Evolutionary conservation across 495 filamentous ascomycete species (phyloP).

Genomic region (Daldinia bambusicola): DNA sequence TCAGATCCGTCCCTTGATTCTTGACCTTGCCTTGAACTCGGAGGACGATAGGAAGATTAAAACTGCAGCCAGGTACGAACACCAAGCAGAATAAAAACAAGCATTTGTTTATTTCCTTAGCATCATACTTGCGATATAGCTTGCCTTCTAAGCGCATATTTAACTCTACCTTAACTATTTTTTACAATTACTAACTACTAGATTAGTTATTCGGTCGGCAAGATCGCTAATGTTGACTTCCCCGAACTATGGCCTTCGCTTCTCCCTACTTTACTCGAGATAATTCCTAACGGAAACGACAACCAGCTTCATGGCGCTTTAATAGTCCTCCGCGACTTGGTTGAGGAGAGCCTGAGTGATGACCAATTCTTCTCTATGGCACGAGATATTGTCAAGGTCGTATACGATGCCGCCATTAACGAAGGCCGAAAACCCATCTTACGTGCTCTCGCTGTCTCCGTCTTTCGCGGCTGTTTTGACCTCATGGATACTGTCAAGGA

Average conservation of each 20-base stretch:
- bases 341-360: slow-evolving; percentile 91
- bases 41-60: slow-evolving; percentile 87
- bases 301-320: slow-evolving; percentile 87
- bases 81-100: background rate
- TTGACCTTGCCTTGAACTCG: slow-evolving; percentile 78
- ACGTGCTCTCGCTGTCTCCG: slow-evolving; percentile 83
- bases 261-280: slow-evolving; percentile 78
- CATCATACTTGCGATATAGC: background rate
- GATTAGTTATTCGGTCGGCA: slow-evolving; percentile 84
- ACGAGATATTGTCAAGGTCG: slow-evolving; percentile 79
- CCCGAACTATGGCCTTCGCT: slow-evolving; percentile 92
- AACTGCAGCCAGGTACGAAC: slow-evolving; percentile 71
- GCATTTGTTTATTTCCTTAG: background rate
- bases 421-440: slow-evolving; percentile 75
- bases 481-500: slow-evolving; percentile 96
- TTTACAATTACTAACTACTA: slow-evolving; percentile 22
- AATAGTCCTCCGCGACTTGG: slow-evolving; percentile 85
- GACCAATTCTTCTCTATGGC: slow-evolving; percentile 93
- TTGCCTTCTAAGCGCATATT: background rate
- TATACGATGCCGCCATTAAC: slow-evolving; percentile 83
- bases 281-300: slow-evolving; percentile 77
- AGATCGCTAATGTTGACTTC: slow-evolving; percentile 93
- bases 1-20: slow-evolving; percentile 71
- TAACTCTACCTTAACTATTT: background rate
- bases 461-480: slow-evolving; percentile 92